Evolutionary conservation across 176 grass and related monocot species (phyloP), one percentile per base, ranked within the genome.

Genomic region (Phragmites australis): DNA sequence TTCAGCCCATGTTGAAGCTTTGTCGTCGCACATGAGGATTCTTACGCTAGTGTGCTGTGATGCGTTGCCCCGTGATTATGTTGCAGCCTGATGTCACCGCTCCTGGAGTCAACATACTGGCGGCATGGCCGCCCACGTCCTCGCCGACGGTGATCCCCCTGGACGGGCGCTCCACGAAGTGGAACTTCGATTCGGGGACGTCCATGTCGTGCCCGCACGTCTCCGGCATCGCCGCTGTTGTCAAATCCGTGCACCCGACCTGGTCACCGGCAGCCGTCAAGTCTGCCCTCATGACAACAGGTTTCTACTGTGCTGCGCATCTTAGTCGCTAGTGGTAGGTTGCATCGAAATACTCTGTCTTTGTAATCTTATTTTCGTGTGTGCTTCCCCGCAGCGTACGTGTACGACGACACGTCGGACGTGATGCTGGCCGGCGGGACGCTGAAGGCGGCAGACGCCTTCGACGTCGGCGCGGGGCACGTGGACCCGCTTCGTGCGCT

Each of bases 161-260:
- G 43, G 90, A 99, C 60, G 34, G 43, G 50, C 86, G 92, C 6
- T 86, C 84, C 10, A 87, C 90, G 37, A 13, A 37, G 13, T 99
- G 90, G 88, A 99, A 99, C 92, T 81, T 99, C 55, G 88, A 91
- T 49, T 90, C 96, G 3, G 90, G 92, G 10, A 99, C 92, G 47
- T 95, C 96, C 32, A 99, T 99, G 93, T 91, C 93, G 22, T 99
- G 93, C 88, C 92, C 92, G 3, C 92, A 99, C 75, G 86, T 91
- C 39, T 86, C 92, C n/a, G 96, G 92, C 87, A 79, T 95, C 83
- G 96, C 83, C 47, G 96, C 92, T 3, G 19, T 99, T 74, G n/a
- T 99, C 84, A 95, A 41, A 63, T 91, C 90, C n/a, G 86, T 77
- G 31, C 96, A 95, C 73, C 92, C 88, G 25, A 77, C 67, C 65